Percentiles rank a stretch among this genome's conserved stretches.
phyloP scores from a whole-genome alignment of 2,329 filamentous ascomycete species.

The Aspergillus versicolor region DNA sequence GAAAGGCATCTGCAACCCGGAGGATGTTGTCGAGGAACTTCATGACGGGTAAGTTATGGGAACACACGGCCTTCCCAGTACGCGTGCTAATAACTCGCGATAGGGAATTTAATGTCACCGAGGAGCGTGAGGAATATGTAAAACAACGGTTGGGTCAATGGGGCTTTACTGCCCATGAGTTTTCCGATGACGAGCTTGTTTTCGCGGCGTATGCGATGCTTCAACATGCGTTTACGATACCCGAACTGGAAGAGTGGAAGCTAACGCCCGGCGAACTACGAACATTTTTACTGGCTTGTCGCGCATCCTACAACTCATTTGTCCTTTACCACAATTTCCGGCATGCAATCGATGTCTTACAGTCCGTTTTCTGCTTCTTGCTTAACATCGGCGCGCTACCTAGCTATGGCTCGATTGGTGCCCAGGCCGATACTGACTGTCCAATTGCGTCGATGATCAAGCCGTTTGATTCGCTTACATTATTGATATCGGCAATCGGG shows the following conservation, averaged over 20 bases:
- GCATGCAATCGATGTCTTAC: constrained; percentile 92
- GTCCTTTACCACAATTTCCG: constrained; percentile 98
- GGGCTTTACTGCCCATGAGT: constrained; percentile 87
- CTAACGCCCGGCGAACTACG: constrained; percentile 78
- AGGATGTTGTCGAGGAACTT: constrained; percentile 60
- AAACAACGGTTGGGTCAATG: constrained; percentile 71
- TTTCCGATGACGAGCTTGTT: constrained; percentile 85
- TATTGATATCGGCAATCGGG: constrained; percentile 93
- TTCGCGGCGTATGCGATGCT: constrained; percentile 86
- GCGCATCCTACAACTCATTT: constrained; percentile 92
- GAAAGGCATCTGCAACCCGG: constrained; percentile 79
- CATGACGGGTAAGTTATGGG: constrained; percentile 55
- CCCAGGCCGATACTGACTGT: constrained; percentile 47
- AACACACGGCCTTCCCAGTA: neutral
- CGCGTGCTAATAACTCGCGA: neutral
- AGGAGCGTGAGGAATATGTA: constrained; percentile 65
- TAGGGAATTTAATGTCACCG: constrained; percentile 64
- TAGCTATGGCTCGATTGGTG: constrained; percentile 55
- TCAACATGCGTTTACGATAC: constrained; percentile 78
- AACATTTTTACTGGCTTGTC: constrained; percentile 81
- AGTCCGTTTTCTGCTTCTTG: constrained; percentile 89
- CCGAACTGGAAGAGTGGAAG: constrained; percentile 77
- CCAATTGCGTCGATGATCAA: constrained; percentile 73
- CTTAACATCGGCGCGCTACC: constrained; percentile 75
- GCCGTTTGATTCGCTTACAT: constrained; percentile 82